Evolutionary conservation across 2,329 filamentous ascomycete genomes (phyloP).

Genomic region (Diaporthe citrichinensis): DNA sequence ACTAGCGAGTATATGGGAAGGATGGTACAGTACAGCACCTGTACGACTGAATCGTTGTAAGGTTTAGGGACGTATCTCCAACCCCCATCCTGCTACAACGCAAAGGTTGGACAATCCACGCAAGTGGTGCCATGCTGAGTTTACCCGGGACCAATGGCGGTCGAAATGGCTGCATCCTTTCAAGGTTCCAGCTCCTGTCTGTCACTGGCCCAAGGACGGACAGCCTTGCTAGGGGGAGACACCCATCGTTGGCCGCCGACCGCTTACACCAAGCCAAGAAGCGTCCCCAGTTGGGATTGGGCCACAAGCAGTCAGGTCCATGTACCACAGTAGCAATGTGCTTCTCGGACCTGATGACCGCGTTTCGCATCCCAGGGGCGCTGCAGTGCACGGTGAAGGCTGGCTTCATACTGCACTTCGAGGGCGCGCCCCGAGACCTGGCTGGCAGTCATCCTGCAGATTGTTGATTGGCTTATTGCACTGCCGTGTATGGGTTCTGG

Average conservation of each 20-base stretch:
- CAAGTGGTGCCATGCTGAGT: slow-evolving; percentile 13
- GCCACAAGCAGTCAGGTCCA: background rate
- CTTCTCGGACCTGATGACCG: background rate
- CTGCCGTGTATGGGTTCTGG: slow-evolving; percentile 13
- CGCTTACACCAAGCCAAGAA: background rate
- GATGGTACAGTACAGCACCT: slow-evolving; percentile 2
- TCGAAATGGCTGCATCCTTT: background rate
- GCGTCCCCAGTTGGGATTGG: background rate
- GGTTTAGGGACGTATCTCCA: background rate
- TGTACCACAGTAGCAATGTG: background rate
- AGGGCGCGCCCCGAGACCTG: background rate
- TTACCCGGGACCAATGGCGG: slow-evolving; percentile 23
- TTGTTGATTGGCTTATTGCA: slow-evolving; percentile 7
- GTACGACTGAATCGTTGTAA: slow-evolving; percentile 13
- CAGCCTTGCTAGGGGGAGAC: slow-evolving; percentile 3
- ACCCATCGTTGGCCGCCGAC: background rate
- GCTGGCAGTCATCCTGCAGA: slow-evolving; percentile 3
- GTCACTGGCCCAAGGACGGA: background rate
- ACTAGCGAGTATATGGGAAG: slow-evolving; percentile 6
- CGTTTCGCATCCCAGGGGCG: slow-evolving; percentile 7
- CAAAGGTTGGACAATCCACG: background rate
- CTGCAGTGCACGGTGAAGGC: slow-evolving; percentile 14
- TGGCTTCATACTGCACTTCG: background rate
- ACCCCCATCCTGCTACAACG: background rate
- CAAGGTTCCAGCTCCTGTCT: slow-evolving; percentile 18